phyloP scores from a whole-genome alignment of 192 early-diverging fungal species.

The Thoreauomyces humboldtii region DNA sequence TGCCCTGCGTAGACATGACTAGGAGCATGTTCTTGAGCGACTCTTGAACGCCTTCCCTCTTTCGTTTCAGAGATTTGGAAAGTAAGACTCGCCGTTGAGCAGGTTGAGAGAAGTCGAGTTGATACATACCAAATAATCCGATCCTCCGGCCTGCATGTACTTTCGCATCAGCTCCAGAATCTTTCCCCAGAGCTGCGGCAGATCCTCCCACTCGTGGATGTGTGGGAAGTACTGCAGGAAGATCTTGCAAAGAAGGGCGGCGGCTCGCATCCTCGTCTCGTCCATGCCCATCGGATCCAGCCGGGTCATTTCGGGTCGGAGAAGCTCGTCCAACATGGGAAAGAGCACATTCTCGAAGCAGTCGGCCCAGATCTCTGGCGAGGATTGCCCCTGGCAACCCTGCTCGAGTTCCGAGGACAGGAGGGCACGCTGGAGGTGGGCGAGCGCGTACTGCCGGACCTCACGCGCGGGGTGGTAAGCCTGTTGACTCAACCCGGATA shows the following conservation, averaged over 20 bases:
- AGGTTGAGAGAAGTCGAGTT: too few relatives aligned
- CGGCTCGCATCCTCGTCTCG: conserved; percentile 73
- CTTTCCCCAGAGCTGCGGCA: conserved; percentile 58
- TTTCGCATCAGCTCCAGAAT: conserved; percentile 66
- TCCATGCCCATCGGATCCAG: conserved; percentile 67
- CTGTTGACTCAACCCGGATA: conserved; percentile 70
- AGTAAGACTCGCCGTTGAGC: too few relatives aligned
- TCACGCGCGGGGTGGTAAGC: conserved; percentile 74
- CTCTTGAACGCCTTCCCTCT: conserved; percentile 70
- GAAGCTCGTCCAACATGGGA: conserved; percentile 80
- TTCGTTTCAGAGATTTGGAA: not conserved
- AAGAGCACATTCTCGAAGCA: conserved; percentile 86
- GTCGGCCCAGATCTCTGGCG: conserved; percentile 50
- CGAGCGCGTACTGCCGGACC: conserved; percentile 77
- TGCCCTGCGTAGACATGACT: conserved; percentile 73
- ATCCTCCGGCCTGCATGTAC: conserved; percentile 57
- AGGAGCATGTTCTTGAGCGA: conserved; percentile 80
- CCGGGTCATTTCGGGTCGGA: conserved; percentile 64
- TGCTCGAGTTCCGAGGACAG: conserved; percentile 56
- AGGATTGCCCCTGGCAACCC: not conserved
- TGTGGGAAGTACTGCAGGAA: conserved; percentile 69
- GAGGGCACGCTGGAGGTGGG: conserved; percentile 77
- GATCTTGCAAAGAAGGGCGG: conserved; percentile 68
- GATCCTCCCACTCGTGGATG: conserved; percentile 55
- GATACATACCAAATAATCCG: conserved; percentile 27